These are phyloP conservation scores for Colletotrichum cuscutae DNA, from an alignment of 2,329 filamentous ascomycete species.

Conservation along the genomic window DNA sequence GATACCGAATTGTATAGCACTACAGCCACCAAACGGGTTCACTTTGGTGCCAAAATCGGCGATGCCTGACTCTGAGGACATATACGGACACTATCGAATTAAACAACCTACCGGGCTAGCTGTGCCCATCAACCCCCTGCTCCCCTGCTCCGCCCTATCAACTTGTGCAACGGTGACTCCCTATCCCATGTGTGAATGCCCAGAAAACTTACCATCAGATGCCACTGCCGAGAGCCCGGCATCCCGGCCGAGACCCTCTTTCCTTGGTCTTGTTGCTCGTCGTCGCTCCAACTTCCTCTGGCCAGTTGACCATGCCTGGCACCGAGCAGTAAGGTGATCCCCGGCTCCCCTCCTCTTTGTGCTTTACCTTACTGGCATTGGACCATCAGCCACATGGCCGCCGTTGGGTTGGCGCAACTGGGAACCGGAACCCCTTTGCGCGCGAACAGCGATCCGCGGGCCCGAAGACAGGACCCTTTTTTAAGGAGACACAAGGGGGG, in stretches of 20 bases:
- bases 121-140: background rate
- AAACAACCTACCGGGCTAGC: background rate
- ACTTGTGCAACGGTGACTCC: background rate
- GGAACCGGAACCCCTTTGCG: background rate
- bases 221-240: slow-evolving; percentile 22
- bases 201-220: slow-evolving; percentile 11
- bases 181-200: background rate
- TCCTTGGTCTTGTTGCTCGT: slow-evolving; percentile 1
- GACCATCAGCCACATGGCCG: background rate
- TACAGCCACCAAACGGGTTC: background rate
- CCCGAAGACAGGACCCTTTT: background rate
- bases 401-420: background rate
- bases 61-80: background rate
- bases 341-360: background rate
- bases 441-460: background rate
- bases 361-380: background rate
- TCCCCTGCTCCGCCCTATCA: background rate
- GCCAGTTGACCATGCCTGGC: no score
- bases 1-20: background rate
- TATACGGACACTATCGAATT: background rate
- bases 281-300: background rate
- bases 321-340: background rate
- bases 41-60: background rate
- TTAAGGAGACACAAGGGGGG: background rate
- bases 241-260: slow-evolving; percentile 20